Evolutionary conservation across 1,284 basidiomycete species (phyloP).

Genomic region (Fereydounia khargensis): DNA sequence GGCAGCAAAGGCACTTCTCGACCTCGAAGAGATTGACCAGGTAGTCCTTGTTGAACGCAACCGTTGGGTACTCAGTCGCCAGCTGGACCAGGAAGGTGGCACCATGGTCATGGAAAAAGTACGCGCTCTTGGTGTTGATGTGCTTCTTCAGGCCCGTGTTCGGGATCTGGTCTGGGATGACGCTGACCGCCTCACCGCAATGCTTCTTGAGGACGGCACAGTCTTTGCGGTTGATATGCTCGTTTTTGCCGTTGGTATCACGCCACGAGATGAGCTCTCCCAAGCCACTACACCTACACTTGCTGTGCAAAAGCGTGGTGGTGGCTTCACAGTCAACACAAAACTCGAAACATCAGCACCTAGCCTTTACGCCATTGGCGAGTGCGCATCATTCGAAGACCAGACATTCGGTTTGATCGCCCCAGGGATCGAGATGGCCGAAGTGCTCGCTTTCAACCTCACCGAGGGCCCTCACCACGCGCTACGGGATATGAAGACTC

Average conservation of each 20-base stretch:
- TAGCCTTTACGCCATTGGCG: constrained; percentile 72
- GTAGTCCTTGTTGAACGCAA: constrained; percentile 67
- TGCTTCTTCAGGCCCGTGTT: constrained; percentile 64
- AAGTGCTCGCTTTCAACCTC: constrained; percentile 73
- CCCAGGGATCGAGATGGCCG: constrained; percentile 73
- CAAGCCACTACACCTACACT: constrained; percentile 24
- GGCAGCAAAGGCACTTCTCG: constrained; percentile 72
- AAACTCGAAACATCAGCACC: constrained; percentile 64
- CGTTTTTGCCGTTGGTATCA: constrained; percentile 61
- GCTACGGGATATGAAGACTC: constrained; percentile 65
- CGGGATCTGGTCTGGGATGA: constrained; percentile 40
- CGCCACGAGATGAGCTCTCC: constrained; percentile 70
- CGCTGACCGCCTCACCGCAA: constrained; percentile 33
- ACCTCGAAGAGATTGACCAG: constrained; percentile 62
- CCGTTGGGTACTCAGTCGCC: constrained; percentile 68
- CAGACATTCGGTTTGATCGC: constrained; percentile 72
- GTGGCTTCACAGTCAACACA: constrained; percentile 68
- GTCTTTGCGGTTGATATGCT: constrained; percentile 56
- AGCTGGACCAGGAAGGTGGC: constrained; percentile 70
- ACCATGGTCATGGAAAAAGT: constrained; percentile 70
- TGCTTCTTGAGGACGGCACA: constrained; percentile 53
- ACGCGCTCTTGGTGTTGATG: constrained; percentile 67
- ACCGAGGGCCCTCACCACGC: constrained; percentile 60
- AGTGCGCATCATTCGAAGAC: constrained; percentile 70
- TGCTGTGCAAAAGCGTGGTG: constrained; percentile 62